Evolutionary conservation across 2,329 filamentous ascomycete genomes (phyloP).

Genomic region (Falciphora oryzae): DNA sequence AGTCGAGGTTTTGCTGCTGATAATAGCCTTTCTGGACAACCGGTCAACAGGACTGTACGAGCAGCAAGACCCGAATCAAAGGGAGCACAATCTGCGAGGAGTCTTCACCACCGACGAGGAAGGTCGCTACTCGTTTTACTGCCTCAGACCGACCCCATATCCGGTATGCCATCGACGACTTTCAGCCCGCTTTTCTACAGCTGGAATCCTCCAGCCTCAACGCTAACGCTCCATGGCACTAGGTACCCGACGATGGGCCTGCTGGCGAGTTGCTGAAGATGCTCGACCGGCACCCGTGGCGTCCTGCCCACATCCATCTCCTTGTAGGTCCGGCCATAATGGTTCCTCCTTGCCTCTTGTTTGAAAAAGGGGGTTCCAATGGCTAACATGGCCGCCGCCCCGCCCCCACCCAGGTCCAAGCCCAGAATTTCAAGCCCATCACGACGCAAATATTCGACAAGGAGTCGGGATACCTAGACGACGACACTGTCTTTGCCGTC

Average conservation of each 20-base stretch:
- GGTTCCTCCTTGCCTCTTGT: background rate
- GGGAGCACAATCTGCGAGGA: constrained; percentile 16
- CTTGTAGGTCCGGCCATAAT: constrained; percentile 19
- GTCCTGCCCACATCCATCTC: constrained; percentile 34
- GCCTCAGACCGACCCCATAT: constrained; percentile 53
- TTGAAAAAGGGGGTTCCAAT: background rate
- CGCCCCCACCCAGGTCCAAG: constrained; percentile 29
- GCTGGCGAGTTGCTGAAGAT: constrained; percentile 28
- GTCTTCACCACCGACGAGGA: constrained; percentile 35
- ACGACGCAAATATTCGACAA: constrained; percentile 66
- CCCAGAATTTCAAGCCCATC: constrained; percentile 58
- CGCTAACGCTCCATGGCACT: background rate
- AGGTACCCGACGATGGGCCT: constrained; percentile 14
- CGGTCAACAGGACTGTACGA: constrained; percentile 46
- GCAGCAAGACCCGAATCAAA: constrained; percentile 55
- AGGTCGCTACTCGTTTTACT: constrained; percentile 58
- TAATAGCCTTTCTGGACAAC: background rate
- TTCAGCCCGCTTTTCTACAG: too few species aligned
- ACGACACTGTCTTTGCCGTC: constrained; percentile 36
- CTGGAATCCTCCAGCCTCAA: background rate
- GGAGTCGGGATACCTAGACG: constrained; percentile 50
- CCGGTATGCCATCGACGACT: constrained; percentile 25
- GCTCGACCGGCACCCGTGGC: constrained; percentile 29
- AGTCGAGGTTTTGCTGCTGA: background rate
- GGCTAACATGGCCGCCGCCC: background rate